Percentiles rank a stretch among this genome's conserved stretches.
These are phyloP conservation scores for Hypoxylon perforatum DNA, from an alignment of 495 filamentous ascomycete species.

Conservation along the genomic window DNA sequence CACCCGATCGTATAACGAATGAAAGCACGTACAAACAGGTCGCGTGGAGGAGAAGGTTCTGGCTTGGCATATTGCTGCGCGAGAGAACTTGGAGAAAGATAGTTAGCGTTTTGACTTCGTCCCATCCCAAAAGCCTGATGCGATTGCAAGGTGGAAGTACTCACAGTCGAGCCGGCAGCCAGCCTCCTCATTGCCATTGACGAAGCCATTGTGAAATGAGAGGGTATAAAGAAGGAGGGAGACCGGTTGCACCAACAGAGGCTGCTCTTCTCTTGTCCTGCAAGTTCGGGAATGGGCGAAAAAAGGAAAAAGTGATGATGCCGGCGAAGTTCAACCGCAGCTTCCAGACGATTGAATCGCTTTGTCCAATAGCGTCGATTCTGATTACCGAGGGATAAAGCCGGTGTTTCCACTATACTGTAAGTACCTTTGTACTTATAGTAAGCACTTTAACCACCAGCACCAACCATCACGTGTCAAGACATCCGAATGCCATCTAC, in stretches of 20 bases:
- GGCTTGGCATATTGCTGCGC: slow-evolving; percentile 61
- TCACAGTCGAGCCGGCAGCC: slow-evolving; percentile 56
- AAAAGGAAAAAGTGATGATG: slow-evolving; percentile 45
- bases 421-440: slow-evolving; percentile 8
- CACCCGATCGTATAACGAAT: slow-evolving; percentile 33
- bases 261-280: slow-evolving; percentile 46
- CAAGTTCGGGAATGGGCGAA: slow-evolving; percentile 28
- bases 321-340: slow-evolving; percentile 45
- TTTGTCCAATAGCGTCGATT: slow-evolving; percentile 46
- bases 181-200: slow-evolving; percentile 64
- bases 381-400: slow-evolving; percentile 53
- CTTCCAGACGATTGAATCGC: slow-evolving; percentile 39
- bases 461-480: slow-evolving; percentile 35
- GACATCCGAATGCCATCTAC: neutral
- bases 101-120: slow-evolving; percentile 11
- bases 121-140: slow-evolving; percentile 12
- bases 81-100: slow-evolving; percentile 54
- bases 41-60: slow-evolving; percentile 88
- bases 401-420: slow-evolving; percentile 3
- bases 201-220: slow-evolving; percentile 56
- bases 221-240: slow-evolving; percentile 21
- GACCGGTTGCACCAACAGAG: slow-evolving; percentile 28
- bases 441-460: slow-evolving; percentile 22
- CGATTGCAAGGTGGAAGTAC: slow-evolving; percentile 34
- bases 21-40: slow-evolving; percentile 72